These are phyloP conservation scores for Isabelozyma rhagii DNA, from an alignment of 805 yeast species.

Conservation along the genomic window DNA sequence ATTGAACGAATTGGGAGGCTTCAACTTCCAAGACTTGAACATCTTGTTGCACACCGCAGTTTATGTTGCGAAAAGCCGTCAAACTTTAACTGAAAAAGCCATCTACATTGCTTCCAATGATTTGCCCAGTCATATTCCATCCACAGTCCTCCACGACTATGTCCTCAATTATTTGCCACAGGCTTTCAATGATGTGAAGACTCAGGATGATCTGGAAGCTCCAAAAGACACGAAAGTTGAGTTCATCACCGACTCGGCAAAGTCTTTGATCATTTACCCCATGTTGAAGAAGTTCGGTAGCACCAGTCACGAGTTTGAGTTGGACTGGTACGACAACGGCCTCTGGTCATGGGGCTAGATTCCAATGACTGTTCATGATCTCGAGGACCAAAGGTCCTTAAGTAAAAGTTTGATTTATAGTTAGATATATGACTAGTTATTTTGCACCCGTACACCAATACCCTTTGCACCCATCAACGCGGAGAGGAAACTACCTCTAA, in stretches of 20 bases:
- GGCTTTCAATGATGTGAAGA: constrained; percentile 6
- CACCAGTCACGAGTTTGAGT: constrained; percentile 20
- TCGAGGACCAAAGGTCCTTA: no score
- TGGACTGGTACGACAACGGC: constrained; percentile 38
- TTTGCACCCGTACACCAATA: background rate
- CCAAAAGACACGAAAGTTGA: constrained; percentile 14
- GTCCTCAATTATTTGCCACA: constrained; percentile 28
- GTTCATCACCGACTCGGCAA: constrained; percentile 17
- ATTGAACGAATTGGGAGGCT: constrained; percentile 37
- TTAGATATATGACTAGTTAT: background rate
- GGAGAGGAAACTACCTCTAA: background rate
- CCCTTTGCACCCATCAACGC: background rate
- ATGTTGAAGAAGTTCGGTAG: constrained; percentile 33
- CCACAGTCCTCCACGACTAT: constrained; percentile 34
- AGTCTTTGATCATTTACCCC: constrained; percentile 22
- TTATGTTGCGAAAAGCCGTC: constrained; percentile 20
- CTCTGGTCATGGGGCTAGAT: constrained; percentile 25
- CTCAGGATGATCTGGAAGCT: constrained; percentile 7
- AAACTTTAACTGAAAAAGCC: constrained; percentile 4
- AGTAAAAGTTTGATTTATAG: no score
- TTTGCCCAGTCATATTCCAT: constrained; percentile 31
- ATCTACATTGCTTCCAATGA: constrained; percentile 28
- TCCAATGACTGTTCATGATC: no score
- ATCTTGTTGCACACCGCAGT: constrained; percentile 28
- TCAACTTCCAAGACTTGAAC: constrained; percentile 39